phyloP scores from a whole-genome alignment of 345 rosid genomes.

The Excoecaria agallocha region DNA sequence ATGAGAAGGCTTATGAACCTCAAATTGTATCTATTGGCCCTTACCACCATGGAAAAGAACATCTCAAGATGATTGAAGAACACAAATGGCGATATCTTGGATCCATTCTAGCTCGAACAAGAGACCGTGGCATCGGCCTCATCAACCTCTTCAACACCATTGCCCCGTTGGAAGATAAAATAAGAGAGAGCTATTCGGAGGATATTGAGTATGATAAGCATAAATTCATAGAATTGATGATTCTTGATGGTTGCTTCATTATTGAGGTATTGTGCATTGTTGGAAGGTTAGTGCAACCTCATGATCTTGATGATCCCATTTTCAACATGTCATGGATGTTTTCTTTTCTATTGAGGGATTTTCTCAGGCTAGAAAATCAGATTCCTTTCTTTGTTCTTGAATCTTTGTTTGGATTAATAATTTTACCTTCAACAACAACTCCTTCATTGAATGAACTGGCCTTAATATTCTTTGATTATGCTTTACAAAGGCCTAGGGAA shows the following conservation, averaged over 20 bases:
- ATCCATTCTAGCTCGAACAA: not conserved
- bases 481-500: not conserved
- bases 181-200: constrained; percentile 9
- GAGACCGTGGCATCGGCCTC: not conserved
- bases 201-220: not conserved
- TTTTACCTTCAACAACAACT: not conserved
- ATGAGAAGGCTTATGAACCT: constrained; percentile 35
- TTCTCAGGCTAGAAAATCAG: constrained; percentile 59
- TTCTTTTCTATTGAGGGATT: constrained; percentile 39
- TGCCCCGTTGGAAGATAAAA: not conserved
- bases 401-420: constrained; percentile 20
- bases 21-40: constrained; percentile 49
- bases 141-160: not conserved
- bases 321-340: constrained; percentile 50
- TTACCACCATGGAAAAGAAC: constrained; percentile 37
- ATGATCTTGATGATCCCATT: constrained; percentile 42
- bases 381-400: constrained; percentile 52
- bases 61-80: constrained; percentile 43
- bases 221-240: constrained; percentile 42
- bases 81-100: constrained; percentile 33
- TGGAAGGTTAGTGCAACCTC: constrained; percentile 28
- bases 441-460: constrained; percentile 36
- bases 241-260: constrained; percentile 61
- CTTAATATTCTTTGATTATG: constrained; percentile 45
- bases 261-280: constrained; percentile 50